Conservation (phyloP, 2,329 filamentous ascomycete genomes). For the Stagonosporopsis vannaccii region DNA sequence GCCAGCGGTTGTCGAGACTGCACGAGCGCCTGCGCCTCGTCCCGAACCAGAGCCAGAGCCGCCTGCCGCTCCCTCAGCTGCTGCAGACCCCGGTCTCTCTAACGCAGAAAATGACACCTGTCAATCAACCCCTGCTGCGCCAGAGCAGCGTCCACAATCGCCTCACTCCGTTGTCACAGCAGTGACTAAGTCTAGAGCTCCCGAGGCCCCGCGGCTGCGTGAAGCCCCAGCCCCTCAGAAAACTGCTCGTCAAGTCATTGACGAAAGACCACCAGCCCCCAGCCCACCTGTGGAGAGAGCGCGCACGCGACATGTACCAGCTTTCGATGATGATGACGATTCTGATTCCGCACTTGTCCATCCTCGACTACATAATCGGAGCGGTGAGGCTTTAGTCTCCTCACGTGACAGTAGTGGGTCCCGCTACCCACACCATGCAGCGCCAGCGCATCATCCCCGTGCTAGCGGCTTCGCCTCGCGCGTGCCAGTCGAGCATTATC, state of each 20-base stretch:
- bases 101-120: constrained; percentile 21
- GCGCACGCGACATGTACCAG: constrained; percentile 38
- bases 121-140: constrained; percentile 25
- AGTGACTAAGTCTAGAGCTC: constrained; percentile 28
- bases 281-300: constrained; percentile 42
- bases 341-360: constrained; percentile 42
- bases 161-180: constrained; percentile 32
- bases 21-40: constrained; percentile 17
- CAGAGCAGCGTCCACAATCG: constrained; percentile 25
- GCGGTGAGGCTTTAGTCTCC: constrained; percentile 35
- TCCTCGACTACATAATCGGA: constrained; percentile 33
- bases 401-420: constrained; percentile 24
- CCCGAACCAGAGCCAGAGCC: constrained; percentile 21
- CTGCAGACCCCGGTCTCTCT: constrained; percentile 14
- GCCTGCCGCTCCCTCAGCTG: constrained; percentile 18
- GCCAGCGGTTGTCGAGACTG: constrained; percentile 16
- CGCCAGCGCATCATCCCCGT: constrained; percentile 39
- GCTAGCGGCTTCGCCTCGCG: constrained; percentile 43
- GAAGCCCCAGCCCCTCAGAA: constrained; percentile 41
- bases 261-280: constrained; percentile 46
- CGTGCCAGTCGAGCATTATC: constrained; percentile 45
- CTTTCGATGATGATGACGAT: constrained; percentile 46
- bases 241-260: constrained; percentile 31
- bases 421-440: constrained; percentile 32
- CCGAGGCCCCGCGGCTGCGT: constrained; percentile 23